Conservation (phyloP, 108 stramenopile genomes). For the Aurantiochytrium sp. region DNA sequence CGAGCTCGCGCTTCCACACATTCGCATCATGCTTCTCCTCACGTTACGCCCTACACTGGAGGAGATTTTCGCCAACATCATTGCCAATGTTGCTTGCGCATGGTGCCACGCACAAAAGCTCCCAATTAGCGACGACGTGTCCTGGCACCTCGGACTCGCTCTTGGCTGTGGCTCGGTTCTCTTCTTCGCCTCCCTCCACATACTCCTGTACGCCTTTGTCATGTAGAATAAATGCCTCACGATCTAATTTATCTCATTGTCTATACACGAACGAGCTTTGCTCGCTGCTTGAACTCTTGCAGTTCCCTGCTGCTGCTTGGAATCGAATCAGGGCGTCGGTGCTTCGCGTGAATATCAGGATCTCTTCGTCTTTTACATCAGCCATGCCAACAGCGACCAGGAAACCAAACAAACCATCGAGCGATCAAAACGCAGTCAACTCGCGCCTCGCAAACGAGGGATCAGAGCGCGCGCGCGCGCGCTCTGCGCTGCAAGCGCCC, state of each 20-base stretch:
- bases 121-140: neutral
- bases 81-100: neutral
- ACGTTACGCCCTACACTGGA: neutral
- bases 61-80: neutral
- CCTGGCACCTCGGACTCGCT: neutral
- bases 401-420: too few relatives aligned
- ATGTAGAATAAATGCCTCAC: neutral
- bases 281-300: too few relatives aligned
- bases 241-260: neutral
- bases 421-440: too few relatives aligned
- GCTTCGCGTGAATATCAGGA: too few relatives aligned
- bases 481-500: too few relatives aligned
- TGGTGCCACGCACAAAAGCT: neutral
- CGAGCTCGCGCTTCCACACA: neutral
- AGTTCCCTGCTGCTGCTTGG: too few relatives aligned
- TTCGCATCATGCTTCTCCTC: neutral
- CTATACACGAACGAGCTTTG: too few relatives aligned
- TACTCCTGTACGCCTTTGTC: neutral
- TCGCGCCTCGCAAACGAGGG: too few relatives aligned
- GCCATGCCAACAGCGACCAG: too few relatives aligned
- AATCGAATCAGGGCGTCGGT: too few relatives aligned
- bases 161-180: neutral
- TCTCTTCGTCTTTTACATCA: too few relatives aligned
- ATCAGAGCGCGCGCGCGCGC: too few relatives aligned
- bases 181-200: neutral